Percentiles rank a stretch among this genome's conserved stretches.
These are phyloP conservation scores for Alternaria arborescens DNA, from an alignment of 2,329 filamentous ascomycete genomes.

Conservation along the genomic window DNA sequence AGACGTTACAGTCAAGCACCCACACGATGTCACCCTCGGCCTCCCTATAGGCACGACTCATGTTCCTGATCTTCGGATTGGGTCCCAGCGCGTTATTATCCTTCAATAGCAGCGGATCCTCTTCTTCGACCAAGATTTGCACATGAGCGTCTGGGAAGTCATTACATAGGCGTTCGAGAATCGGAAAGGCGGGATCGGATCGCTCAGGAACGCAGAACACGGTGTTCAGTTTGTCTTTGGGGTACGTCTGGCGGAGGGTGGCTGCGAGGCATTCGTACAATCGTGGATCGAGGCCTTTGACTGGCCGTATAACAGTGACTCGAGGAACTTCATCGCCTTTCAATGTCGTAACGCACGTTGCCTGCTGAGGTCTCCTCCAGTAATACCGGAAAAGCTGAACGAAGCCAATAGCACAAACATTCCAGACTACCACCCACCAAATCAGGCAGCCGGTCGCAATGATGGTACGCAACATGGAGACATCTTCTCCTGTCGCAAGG, in stretches of 20 bases:
- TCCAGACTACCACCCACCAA: conserved; percentile 65
- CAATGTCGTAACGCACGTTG: conserved; percentile 51
- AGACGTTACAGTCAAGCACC: conserved; percentile 97
- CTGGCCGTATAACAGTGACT: conserved; percentile 89
- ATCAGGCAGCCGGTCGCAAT: conserved; percentile 60
- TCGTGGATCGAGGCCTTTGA: conserved; percentile 89
- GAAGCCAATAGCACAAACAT: conserved; percentile 67
- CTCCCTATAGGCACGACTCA: conserved; percentile 91
- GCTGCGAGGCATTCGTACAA: conserved; percentile 93
- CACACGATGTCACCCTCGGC: conserved; percentile 86
- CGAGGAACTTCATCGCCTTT: conserved; percentile 68
- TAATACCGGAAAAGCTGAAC: conserved; percentile 67
- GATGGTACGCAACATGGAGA: conserved; percentile 47
- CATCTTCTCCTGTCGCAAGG: conserved; percentile 38
- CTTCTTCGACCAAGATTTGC: conserved; percentile 78
- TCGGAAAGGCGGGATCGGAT: conserved; percentile 77
- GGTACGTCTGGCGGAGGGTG: conserved; percentile 84
- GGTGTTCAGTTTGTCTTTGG: conserved; percentile 76
- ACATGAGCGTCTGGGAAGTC: conserved; percentile 79
- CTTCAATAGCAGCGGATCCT: conserved; percentile 75
- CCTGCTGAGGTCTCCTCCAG: conserved; percentile 55
- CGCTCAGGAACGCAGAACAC: conserved; percentile 81
- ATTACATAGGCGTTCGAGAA: conserved; percentile 73
- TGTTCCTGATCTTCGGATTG: conserved; percentile 98
- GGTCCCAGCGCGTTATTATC: conserved; percentile 73